phyloP scores from a whole-genome alignment of 2,329 filamentous ascomycete genomes.

The Talaromyces atroroseus region DNA sequence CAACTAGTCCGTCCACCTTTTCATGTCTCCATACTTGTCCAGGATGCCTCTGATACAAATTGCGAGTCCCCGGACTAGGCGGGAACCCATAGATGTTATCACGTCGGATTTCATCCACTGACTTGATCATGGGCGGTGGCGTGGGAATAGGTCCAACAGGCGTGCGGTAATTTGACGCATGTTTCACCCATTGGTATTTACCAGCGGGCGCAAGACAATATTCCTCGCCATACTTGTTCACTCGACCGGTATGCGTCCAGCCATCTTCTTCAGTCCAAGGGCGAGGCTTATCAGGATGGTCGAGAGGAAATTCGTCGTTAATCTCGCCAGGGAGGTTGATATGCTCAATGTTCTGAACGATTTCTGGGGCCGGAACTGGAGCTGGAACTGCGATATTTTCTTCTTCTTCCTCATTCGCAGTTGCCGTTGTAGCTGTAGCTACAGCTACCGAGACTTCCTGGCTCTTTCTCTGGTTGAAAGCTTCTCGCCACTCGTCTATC shows the following conservation, averaged over 20 bases:
- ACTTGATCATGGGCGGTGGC: slow-evolving; percentile 24
- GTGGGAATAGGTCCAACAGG: slow-evolving; percentile 20
- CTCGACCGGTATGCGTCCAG: slow-evolving; percentile 26
- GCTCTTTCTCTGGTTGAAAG: slow-evolving; percentile 8
- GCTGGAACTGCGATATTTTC: not conserved
- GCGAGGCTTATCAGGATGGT: slow-evolving; percentile 17
- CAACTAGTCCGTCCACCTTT: slow-evolving; percentile 20
- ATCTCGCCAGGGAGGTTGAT: slow-evolving; percentile 9
- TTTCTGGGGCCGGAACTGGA: not conserved
- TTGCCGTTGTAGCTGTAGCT: not conserved
- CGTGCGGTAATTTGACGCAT: slow-evolving; percentile 23
- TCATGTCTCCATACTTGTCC: slow-evolving; percentile 17
- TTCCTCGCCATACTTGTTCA: slow-evolving; percentile 27
- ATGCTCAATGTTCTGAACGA: not conserved
- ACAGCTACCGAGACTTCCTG: not conserved
- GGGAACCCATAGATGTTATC: slow-evolving; percentile 30
- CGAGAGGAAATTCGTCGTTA: slow-evolving; percentile 12
- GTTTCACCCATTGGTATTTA: slow-evolving; percentile 22
- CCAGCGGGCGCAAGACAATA: slow-evolving; percentile 19
- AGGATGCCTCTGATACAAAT: slow-evolving; percentile 20
- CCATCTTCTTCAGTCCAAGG: slow-evolving; percentile 26
- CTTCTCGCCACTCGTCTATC: slow-evolving; percentile 7
- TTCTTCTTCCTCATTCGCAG: not conserved
- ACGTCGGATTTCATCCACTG: slow-evolving; percentile 22
- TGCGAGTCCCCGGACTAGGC: slow-evolving; percentile 26